phyloP scores from a whole-genome alignment of 139 green algal genomes.

The Chlamydomonas urium region DNA sequence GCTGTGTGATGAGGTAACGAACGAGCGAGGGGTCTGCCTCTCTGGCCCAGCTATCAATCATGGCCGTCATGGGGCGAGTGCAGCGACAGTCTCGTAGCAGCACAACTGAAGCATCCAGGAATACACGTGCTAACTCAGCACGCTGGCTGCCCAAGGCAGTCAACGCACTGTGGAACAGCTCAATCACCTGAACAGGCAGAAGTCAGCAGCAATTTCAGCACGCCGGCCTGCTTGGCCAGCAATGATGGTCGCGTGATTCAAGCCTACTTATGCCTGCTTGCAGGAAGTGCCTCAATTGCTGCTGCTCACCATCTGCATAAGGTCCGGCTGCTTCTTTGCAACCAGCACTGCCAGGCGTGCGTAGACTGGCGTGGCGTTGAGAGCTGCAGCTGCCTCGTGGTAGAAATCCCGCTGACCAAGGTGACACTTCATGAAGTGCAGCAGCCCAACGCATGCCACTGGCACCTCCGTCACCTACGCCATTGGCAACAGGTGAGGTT shows the following conservation, averaged over 20 bases:
- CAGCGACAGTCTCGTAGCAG: conserved; percentile 11
- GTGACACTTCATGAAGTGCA: conserved; percentile 13
- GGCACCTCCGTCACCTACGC: conserved; percentile 16
- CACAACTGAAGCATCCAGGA: conserved; percentile 7
- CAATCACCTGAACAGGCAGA: conserved; percentile 14
- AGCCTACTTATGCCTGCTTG: too few relatives aligned
- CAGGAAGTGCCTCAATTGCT: too few relatives aligned
- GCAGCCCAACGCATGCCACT: conserved; percentile 13
- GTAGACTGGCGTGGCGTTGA: background rate
- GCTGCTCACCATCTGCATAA: conserved; percentile 11
- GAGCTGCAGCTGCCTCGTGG: background rate
- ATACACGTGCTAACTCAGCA: conserved; percentile 7
- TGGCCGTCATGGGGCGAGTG: background rate
- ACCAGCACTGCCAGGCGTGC: conserved; percentile 16
- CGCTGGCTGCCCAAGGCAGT: conserved; percentile 10
- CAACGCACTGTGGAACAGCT: conserved; percentile 6
- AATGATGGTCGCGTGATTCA: too few relatives aligned
- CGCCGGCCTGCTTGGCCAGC: background rate
- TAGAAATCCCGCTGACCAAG: conserved; percentile 17
- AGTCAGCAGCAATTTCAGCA: background rate
- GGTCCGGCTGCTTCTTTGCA: background rate
- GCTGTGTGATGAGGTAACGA: conserved; percentile 15
- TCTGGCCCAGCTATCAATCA: conserved; percentile 4
- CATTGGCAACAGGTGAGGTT: too few relatives aligned
- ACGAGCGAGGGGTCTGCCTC: conserved; percentile 22